Base-by-base conservation (phyloP, 352 stramenopile species). In the Phytophthora syringae region DNA sequence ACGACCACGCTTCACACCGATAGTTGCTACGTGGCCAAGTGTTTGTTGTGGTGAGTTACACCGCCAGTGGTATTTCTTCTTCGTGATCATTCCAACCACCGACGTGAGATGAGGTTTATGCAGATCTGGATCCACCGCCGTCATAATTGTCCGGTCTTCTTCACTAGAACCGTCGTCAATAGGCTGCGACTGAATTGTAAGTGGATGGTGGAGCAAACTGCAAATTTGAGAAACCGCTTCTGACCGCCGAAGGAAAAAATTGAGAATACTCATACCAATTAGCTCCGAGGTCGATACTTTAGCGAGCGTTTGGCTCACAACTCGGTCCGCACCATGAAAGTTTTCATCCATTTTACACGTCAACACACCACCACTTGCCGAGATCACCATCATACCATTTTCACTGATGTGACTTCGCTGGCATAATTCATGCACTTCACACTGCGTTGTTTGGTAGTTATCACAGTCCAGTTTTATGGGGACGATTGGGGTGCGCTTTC, bases 21-120 rank as follows among this genome's bases (percentile, higher is more conserved):
- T 34, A 15, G 18, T 60, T 51, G 7, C 36, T 12, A 27, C 9
- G 6, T 12, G 36, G 18, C n/a, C 36, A 45, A 20, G 24, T 39
- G n/a, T 22, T 32, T 62, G 45, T 5, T 72, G 37, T 42, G 52
- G 40, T 11, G 21, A 9, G 12, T 42, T 52, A n/a, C 27, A 44
- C 21, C 36, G 40, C 74, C 74, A 80, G 45, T 71, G 70, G 20
- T 63, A 78, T 21, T 52, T 76, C 27, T 72, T 82, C 30, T 70
- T 73, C 0, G 40, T 58, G 6, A 86, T 61, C 15, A 79, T 20
- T 20, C 78, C 76, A 48, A 74, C 24, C 2, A 86, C 18, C 10
- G 73, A 74, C 1, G 80, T 56, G 5, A 83, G 37, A 28, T 70
- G 74, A 50, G 56, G 30, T 25, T 78, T 72, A 21, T 86, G 78